A percentile compares a stretch with the other conserved stretches of the same genome.
These are phyloP conservation scores for Cicer cuneatum DNA, from an alignment of 306 rosid species.

Conservation along the genomic window DNA sequence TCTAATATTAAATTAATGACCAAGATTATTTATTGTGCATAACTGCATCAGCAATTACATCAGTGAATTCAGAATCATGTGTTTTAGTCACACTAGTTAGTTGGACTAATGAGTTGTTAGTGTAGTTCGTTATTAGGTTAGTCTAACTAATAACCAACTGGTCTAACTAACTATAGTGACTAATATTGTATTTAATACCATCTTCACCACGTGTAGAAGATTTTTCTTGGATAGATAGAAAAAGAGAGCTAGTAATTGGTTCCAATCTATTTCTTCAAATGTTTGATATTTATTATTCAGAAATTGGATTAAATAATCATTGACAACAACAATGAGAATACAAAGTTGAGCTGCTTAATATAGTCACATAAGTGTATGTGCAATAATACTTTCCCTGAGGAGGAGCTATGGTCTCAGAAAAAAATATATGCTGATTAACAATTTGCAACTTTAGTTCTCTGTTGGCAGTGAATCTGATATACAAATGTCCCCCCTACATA, in stretches of 20 bases:
- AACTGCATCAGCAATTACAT: too few species aligned
- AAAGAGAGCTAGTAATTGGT: slow-evolving; percentile 38
- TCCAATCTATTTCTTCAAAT: slow-evolving; percentile 57
- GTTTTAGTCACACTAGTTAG: too few species aligned
- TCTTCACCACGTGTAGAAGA: background rate
- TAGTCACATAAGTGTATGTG: slow-evolving; percentile 37
- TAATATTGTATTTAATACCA: too few species aligned
- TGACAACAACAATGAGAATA: slow-evolving; percentile 48
- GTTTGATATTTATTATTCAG: slow-evolving; percentile 40
- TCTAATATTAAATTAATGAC: too few species aligned
- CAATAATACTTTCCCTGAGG: background rate
- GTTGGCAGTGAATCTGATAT: slow-evolving; percentile 57
- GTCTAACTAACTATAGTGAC: too few species aligned
- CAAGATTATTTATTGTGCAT: too few species aligned
- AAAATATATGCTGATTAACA: slow-evolving; percentile 30
- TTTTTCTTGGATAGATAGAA: background rate
- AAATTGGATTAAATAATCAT: slow-evolving; percentile 46
- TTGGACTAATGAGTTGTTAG: too few species aligned
- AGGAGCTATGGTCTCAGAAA: background rate
- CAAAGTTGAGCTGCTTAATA: slow-evolving; percentile 50
- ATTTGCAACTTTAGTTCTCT: slow-evolving; percentile 53
- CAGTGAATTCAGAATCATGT: too few species aligned
- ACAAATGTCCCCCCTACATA: slow-evolving; percentile 92
- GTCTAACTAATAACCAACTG: too few species aligned
- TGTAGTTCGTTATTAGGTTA: too few species aligned